Evolutionary conservation across 768 basidiomycete species (phyloP).

Genomic region (Russula vinacea): DNA sequence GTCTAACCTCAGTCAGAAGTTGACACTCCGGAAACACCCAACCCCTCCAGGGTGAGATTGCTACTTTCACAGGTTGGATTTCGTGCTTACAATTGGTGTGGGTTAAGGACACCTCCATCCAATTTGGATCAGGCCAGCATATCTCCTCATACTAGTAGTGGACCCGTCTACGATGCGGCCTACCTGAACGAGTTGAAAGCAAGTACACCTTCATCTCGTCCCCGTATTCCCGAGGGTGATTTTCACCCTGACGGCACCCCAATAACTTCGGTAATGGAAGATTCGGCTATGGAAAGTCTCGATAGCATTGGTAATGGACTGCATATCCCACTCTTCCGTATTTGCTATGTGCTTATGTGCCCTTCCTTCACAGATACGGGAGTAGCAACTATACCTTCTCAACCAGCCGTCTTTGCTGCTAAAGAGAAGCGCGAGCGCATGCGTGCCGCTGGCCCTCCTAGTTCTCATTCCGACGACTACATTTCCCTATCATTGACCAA

Average conservation of each 20-base stretch:
- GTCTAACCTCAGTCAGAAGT: conserved; percentile 67
- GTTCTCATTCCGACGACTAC: conserved; percentile 55
- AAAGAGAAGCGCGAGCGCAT: conserved; percentile 74
- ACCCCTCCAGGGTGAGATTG: conserved; percentile 34
- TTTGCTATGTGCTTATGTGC: conserved; percentile 32
- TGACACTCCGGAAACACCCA: conserved; percentile 55
- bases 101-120: conserved; percentile 5
- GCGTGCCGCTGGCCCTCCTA: conserved; percentile 45
- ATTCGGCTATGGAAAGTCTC: conserved; percentile 6
- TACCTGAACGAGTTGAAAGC: conserved; percentile 79
- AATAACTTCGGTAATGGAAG: conserved; percentile 38
- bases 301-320: conserved; percentile 14
- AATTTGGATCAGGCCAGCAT: conserved; percentile 19
- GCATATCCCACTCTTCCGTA: conserved; percentile 21
- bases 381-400: conserved; percentile 59
- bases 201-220: conserved; percentile 60
- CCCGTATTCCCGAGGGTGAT: conserved; percentile 38
- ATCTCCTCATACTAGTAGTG: conserved; percentile 41
- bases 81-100: conserved; percentile 6
- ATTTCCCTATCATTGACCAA: conserved; percentile 73
- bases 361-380: conserved; percentile 35
- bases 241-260: conserved; percentile 51
- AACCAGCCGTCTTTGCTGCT: conserved; percentile 66
- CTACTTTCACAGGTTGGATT: conserved; percentile 4
- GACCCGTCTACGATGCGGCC: conserved; percentile 67